These are phyloP conservation scores for Capsicum pubescens DNA, from an alignment of 257 asterid species.

Conservation along the genomic window DNA sequence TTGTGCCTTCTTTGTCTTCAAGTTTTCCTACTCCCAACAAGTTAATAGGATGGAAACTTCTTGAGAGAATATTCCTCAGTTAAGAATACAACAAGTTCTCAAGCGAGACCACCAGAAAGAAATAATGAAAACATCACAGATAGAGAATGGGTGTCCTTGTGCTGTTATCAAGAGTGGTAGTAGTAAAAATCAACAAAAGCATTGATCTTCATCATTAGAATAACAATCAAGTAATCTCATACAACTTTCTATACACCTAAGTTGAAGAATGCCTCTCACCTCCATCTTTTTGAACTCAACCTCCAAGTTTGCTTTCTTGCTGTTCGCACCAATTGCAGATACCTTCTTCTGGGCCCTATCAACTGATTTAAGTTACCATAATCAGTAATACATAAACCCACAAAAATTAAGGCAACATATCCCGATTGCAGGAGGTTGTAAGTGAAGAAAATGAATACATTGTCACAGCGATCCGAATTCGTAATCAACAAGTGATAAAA, in stretches of 20 bases:
- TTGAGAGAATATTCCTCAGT: no score
- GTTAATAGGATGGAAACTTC: no score
- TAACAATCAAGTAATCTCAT: not conserved
- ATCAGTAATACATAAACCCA: not conserved
- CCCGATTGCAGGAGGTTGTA: not conserved
- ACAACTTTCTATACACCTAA: not conserved
- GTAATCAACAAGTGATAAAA: not conserved
- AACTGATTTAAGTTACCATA: conserved; percentile 29
- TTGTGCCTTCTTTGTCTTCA: no score
- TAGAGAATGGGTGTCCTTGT: not conserved
- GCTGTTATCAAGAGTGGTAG: not conserved
- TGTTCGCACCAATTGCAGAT: conserved; percentile 71
- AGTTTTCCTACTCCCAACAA: no score
- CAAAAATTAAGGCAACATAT: not conserved
- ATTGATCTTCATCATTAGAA: conserved; percentile 6
- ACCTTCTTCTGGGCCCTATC: conserved; percentile 80
- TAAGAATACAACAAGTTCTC: no score
- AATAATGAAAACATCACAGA: not conserved
- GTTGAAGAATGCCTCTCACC: conserved; percentile 49
- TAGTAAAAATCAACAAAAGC: not conserved
- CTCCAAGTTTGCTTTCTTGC: conserved; percentile 83
- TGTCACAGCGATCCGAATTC: not conserved
- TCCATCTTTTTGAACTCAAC: conserved; percentile 86
- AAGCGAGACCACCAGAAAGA: no score
- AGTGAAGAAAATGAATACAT: conserved; percentile 2